Percentiles rank a stretch among this genome's conserved stretches.
phyloP scores from a whole-genome alignment of 2,329 filamentous ascomycete species.

The Ceratocystis destructans region DNA sequence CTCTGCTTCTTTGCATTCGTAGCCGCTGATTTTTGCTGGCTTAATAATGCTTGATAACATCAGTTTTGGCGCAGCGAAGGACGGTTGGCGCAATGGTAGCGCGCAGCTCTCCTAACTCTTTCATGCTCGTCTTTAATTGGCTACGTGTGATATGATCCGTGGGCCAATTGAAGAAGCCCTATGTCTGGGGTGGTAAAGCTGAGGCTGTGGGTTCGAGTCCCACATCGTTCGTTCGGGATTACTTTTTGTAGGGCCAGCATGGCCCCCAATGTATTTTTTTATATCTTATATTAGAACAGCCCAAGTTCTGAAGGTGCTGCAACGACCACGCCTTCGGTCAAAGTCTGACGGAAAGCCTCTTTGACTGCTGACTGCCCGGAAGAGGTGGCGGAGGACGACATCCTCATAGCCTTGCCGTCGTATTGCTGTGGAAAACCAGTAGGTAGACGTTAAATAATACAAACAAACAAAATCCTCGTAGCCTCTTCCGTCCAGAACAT shows the following conservation, averaged over 20 bases:
- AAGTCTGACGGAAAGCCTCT: no score
- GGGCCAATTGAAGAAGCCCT: background rate
- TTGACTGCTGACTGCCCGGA: background rate
- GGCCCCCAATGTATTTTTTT: background rate
- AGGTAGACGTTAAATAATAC: no score
- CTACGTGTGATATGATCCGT: background rate
- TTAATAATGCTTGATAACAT: background rate
- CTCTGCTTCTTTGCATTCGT: no score
- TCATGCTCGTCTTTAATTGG: no score
- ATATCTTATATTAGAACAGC: background rate
- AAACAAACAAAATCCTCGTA: no score
- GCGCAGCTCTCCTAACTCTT: conserved; percentile 19
- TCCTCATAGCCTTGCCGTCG: background rate
- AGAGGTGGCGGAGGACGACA: no score
- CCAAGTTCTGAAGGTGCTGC: background rate
- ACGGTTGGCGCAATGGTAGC: conserved; percentile 20
- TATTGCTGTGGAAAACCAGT: no score
- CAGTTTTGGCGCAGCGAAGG: conserved; percentile 3
- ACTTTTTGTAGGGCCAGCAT: background rate
- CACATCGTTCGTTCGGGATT: conserved; percentile 16
- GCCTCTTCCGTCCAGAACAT: no score
- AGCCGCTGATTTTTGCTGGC: background rate
- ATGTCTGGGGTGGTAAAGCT: conserved; percentile 8
- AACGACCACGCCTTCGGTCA: no score
- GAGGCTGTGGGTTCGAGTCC: conserved; percentile 20